phyloP scores from a whole-genome alignment of 148 eudicot species.

The Rhododendron ovatum region DNA sequence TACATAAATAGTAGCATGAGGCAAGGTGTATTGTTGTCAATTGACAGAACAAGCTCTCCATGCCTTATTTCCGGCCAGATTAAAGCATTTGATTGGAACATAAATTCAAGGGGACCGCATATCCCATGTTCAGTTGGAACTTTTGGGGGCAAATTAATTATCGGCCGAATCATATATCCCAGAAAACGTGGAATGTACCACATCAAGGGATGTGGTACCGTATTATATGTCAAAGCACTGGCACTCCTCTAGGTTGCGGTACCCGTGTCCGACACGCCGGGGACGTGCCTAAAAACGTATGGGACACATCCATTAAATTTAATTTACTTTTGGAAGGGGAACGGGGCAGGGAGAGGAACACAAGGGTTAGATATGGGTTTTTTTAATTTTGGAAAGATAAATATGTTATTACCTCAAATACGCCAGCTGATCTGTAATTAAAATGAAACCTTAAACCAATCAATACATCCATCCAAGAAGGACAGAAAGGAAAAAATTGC shows the following conservation, averaged over 20 bases:
- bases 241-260: not conserved
- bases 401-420: too few species aligned
- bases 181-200: not conserved
- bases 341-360: not conserved
- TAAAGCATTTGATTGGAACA: slow-evolving; percentile 34
- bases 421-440: too few species aligned
- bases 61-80: slow-evolving; percentile 98
- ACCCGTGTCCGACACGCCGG: not conserved
- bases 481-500: not conserved
- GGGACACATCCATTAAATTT: not conserved
- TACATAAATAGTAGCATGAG: not conserved
- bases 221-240: not conserved
- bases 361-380: too few species aligned
- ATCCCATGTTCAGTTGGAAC: not conserved
- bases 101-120: not conserved
- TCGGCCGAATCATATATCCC: not conserved
- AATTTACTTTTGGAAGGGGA: not conserved
- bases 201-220: not conserved
- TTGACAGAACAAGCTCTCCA: not conserved
- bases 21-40: not conserved
- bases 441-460: not conserved
- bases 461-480: not conserved
- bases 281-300: not conserved
- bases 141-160: not conserved
- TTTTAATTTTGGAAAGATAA: too few species aligned